Conservation (phyloP, 1,284 basidiomycete species). For the Cryptococcus sp. region DNA sequence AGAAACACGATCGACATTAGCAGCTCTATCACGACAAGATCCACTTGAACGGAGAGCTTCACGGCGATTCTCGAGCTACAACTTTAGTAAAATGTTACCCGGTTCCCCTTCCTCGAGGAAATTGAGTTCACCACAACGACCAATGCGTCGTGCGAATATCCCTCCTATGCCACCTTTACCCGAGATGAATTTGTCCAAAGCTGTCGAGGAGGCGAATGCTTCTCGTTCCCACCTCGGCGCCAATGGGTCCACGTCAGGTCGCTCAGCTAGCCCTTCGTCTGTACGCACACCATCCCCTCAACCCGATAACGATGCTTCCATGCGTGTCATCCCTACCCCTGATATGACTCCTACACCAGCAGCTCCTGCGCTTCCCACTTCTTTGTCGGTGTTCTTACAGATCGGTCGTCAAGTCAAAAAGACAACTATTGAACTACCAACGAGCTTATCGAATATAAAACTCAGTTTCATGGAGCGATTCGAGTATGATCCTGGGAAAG, state of each 20-base stretch:
- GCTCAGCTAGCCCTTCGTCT: background rate
- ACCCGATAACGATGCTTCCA: background rate
- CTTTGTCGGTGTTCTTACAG: constrained; percentile 75
- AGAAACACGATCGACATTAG: constrained; percentile 75
- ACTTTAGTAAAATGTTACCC: constrained; percentile 85
- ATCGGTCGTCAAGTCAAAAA: constrained; percentile 91
- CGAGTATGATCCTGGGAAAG: constrained; percentile 85
- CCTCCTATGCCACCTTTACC: constrained; percentile 42
- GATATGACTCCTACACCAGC: constrained; percentile 18
- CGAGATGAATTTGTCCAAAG: constrained; percentile 2
- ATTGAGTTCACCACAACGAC: constrained; percentile 37
- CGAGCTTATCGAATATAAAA: constrained; percentile 44
- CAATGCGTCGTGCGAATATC: constrained; percentile 29
- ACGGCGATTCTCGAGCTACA: constrained; percentile 94
- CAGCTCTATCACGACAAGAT: constrained; percentile 81
- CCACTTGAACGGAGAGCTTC: constrained; percentile 86
- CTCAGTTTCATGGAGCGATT: constrained; percentile 93
- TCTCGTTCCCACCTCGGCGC: background rate
- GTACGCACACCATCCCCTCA: background rate
- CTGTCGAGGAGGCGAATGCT: background rate
- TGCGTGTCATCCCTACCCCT: constrained; percentile 2
- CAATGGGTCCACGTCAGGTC: background rate
- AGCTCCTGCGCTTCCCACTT: constrained; percentile 34
- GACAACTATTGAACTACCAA: constrained; percentile 63
- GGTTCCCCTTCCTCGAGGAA: constrained; percentile 46